Evolutionary conservation across 306 rosid genomes (phyloP).

Genomic region (Purshia tridentata): DNA sequence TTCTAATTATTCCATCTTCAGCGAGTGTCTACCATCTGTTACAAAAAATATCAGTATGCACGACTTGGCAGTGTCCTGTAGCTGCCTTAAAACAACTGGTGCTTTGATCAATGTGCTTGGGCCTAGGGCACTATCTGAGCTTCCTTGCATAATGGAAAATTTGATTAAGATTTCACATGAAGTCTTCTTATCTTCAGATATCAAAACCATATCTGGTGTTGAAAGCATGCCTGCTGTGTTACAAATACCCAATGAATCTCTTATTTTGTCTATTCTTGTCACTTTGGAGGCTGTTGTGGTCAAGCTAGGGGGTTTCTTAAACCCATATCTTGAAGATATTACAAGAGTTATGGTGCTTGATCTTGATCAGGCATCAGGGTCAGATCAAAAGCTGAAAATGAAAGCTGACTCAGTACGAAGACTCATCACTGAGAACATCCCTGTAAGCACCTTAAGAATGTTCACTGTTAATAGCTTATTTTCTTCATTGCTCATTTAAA

Average conservation of each 20-base stretch:
- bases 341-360: constrained; percentile 65
- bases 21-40: constrained; percentile 58
- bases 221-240: constrained; percentile 20
- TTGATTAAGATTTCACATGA: constrained; percentile 53
- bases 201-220: constrained; percentile 25
- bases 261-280: constrained; percentile 50
- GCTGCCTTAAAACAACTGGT: constrained; percentile 75
- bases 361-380: constrained; percentile 51
- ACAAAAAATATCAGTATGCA: constrained; percentile 44
- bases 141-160: constrained; percentile 71
- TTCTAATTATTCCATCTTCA: constrained; percentile 49
- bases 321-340: constrained; percentile 69
- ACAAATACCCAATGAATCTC: constrained; percentile 45
- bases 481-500: not conserved
- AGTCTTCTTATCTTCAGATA: constrained; percentile 37
- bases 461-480: not conserved
- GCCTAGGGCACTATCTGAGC: constrained; percentile 70
- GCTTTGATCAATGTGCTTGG: constrained; percentile 79
- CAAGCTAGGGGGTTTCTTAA: constrained; percentile 84
- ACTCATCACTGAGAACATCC: constrained; percentile 71
- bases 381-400: constrained; percentile 55
- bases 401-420: constrained; percentile 59
- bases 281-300: constrained; percentile 75
- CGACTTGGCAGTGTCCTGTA: constrained; percentile 49
- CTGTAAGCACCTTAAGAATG: constrained; percentile 52